Base-by-base conservation (phyloP, 257 asterid species). In the Catharanthus roseus region DNA sequence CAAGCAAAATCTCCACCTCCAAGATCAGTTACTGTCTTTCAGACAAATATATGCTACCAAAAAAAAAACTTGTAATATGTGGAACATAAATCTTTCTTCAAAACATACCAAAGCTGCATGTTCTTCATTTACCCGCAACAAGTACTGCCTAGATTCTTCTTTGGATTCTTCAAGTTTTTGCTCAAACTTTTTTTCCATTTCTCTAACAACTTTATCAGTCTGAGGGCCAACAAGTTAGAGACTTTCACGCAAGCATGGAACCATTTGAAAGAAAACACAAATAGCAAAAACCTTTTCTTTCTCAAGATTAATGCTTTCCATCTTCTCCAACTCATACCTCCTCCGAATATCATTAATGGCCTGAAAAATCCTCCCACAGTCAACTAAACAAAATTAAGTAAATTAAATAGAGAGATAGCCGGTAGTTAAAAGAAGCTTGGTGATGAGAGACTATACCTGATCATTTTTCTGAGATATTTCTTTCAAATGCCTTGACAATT, bases 381-480 rank as follows among this genome's bases (percentile, higher is more conserved):
- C 78, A 79, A 66, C 74, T 75, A 34, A 62, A 71, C 63, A 68
- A 24, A 65, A 69, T 74, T 44, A 64, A 56, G 56, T 15, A 64
- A 65, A 51, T 57, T 72, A 72, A 56, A 74, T 58, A 69, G 5
- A 63, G 45, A 70, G 18, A 61, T 11, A 62, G 49, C 10, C 62
- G 54, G 65, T 64, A 65, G 45, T 68, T 50, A 23, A 0, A 1
- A 62, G 7, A 16, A 74, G 24, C 58, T 67, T 41, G 60, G 53
- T 63, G 61, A 60, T 70, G 10, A 75, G 68, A 70, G 53, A 71
- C 54, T 64, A 64, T 64, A 91, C 99, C 97, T 88, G 93, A 77
- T 95, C 99, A 82, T 91, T 95, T 78, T 85, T 88, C 81, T 83
- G 96, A 71, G 99, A 95, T 80, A 95, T 88, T 82, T 95, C 99